Evolutionary conservation across 495 filamentous ascomycete species (phyloP), one percentile per base, ranked within the genome.

Genomic region (Hypoxylon fragiforme): DNA sequence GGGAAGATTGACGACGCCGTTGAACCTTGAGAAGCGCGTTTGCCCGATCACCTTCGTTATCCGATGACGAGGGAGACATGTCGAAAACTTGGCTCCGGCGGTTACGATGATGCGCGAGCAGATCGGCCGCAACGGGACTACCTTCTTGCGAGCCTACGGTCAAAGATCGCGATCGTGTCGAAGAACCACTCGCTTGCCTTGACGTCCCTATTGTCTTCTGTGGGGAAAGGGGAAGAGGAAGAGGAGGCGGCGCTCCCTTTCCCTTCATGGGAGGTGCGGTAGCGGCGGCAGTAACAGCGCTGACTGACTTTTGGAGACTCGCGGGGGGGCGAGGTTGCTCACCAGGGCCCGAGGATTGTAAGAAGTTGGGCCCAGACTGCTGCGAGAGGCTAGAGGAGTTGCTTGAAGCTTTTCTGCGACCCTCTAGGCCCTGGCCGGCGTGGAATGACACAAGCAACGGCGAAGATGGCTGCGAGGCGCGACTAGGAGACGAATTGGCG

Each of bases 121-220:
- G 73, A 54, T 95, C 85, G 37, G 84, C 76, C n/a, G 83, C 68
- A 7, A 79, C 72, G 14, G 74, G 74, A 44, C 92, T 95, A 4
- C 87, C 87, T 70, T 97, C 94, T 65, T 96, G 88, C 14, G 94
- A 97, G 5, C 94, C 94, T 46, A 97, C 89, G 1, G 94, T 98
- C 57, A 96, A 82, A 18, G 94, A 97, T 44, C 94, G 80, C 21
- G 90, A 84, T 48, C 94, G 83, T 31, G 70, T 75, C 4, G 77
- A 70, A 9, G 73, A 71, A 37, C 64, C 65, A 52, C 77, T 78
- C 19, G 65, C 54, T 41, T 80, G 75, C 20, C 74, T 73, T 12
- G 72, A 76, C 3, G 72, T 78, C 1, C 71, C 70, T 57, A 77
- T 67, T 15, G 67, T 57, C 69, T 76, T 83, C 55, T 77, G 77